Evolutionary conservation across 2,329 filamentous ascomycete genomes (phyloP).

Genomic region (Xenosphaeropsis pyriputrescens): DNA sequence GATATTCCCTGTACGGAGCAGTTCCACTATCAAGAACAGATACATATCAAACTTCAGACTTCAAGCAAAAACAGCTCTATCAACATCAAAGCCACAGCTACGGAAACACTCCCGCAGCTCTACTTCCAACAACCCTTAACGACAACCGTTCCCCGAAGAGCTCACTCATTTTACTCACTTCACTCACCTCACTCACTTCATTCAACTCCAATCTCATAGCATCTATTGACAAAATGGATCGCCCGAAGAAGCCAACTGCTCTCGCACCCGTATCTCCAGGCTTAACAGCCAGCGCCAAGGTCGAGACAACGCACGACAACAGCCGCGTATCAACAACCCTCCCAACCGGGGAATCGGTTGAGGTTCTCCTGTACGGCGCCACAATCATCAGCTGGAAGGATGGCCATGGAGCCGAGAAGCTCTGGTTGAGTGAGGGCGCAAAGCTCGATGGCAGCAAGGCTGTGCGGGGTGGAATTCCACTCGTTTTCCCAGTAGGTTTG

Average conservation of each 20-base stretch:
- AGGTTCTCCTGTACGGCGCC: slow-evolving; percentile 79
- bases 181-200: no score
- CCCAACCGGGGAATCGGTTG: slow-evolving; percentile 74
- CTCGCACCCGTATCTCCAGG: slow-evolving; percentile 55
- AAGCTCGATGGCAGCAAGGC: slow-evolving; percentile 77
- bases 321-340: slow-evolving; percentile 64
- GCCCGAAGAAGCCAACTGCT: slow-evolving; percentile 68
- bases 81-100: no score
- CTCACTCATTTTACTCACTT: no score
- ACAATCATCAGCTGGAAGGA: slow-evolving; percentile 92
- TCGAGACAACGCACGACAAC: slow-evolving; percentile 59
- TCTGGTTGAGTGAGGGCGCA: slow-evolving; percentile 72
- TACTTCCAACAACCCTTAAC: no score
- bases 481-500: slow-evolving; percentile 80
- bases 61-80: no score
- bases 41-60: no score
- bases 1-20: no score
- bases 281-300: slow-evolving; percentile 59
- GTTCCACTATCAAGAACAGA: no score
- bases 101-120: no score
- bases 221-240: slow-evolving; percentile 51
- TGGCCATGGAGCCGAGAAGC: slow-evolving; percentile 60
- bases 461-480: slow-evolving; percentile 79
- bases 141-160: no score
- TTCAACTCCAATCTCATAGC: background rate